A percentile compares a stretch with the other conserved stretches of the same genome.
These are phyloP conservation scores for Lodderomyces pseudojiufengensis DNA, from an alignment of 1,139 yeast species.

Conservation along the genomic window DNA sequence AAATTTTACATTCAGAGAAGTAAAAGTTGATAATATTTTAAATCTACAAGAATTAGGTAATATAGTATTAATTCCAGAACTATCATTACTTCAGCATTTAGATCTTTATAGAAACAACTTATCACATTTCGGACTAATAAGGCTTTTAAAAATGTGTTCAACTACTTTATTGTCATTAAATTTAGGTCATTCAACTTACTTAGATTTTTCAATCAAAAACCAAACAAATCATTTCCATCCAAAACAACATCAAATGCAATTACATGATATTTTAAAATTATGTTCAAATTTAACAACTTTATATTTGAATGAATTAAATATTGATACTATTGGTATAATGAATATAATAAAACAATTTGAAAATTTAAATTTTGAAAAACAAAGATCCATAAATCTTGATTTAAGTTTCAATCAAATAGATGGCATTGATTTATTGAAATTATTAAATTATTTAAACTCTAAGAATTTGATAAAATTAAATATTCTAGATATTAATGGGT, in stretches of 20 bases:
- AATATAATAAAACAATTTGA: slow-evolving; percentile 26
- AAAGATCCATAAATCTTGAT: slow-evolving; percentile 26
- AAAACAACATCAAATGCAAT: slow-evolving; percentile 12
- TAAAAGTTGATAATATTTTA: slow-evolving; percentile 12
- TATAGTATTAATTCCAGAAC: slow-evolving; percentile 18
- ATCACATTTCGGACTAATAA: slow-evolving; percentile 30
- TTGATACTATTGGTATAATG: slow-evolving; percentile 36
- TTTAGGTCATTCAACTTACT: slow-evolving; percentile 33
- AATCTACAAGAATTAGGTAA: slow-evolving; percentile 25
- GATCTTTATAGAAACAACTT: slow-evolving; percentile 36
- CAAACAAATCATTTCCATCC: slow-evolving; percentile 6
- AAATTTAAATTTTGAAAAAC: slow-evolving; percentile 1
- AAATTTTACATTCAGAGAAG: slow-evolving; percentile 32
- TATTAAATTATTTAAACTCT: slow-evolving; percentile 17
- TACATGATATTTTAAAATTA: slow-evolving; percentile 21
- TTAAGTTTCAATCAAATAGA: slow-evolving; percentile 37
- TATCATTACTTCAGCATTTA: slow-evolving; percentile 19
- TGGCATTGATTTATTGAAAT: slow-evolving; percentile 39
- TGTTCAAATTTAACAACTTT: slow-evolving; percentile 25
- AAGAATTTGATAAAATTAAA: slow-evolving; percentile 16
- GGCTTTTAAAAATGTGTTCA: slow-evolving; percentile 24
- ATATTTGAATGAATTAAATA: slow-evolving; percentile 33
- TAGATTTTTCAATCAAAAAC: slow-evolving; percentile 17
- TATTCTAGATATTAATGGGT: slow-evolving; percentile 31
- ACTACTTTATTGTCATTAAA: slow-evolving; percentile 14